Base-by-base conservation (phyloP, 352 stramenopile genomes). In the Plasmopara viticola region DNA sequence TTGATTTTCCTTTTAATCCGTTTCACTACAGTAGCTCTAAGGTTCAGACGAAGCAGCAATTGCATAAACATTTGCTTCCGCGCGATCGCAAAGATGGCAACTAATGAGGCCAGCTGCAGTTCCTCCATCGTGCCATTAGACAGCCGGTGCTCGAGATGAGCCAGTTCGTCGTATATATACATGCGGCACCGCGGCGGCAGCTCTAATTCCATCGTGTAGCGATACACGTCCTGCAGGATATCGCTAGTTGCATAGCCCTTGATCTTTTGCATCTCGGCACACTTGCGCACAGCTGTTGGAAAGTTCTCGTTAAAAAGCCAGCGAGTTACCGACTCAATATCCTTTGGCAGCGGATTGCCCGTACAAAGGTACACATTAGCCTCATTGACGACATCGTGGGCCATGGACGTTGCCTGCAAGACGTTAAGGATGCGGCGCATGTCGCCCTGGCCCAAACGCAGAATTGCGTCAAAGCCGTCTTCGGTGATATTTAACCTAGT, bases 341-440 rank as follows among this genome's bases (percentile, higher is more conserved):
- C 86, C 29, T 64, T 74, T 0, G 88, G 89, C 39, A 96, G 68
- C 17, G 90, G 88, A 54, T 94, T 94, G 39, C 91, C 91, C 34
- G 91, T 95, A 47, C 85, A 94, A 56, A 94, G 48, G 66, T 97
- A 97, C 50, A 97, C 83, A 52, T 87, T 89, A 14, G 84, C 62
- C 53, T 96, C 84, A 49, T 91, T 74, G 13, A 97, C 78, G 1
- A 80, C 66, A 41, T 92, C 80, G 53, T 90, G 83, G n/a, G 89
- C 89, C 87, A 98, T 96, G 44, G 85, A 86, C 13, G 92, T 95
- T 5, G 86, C 84, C 47, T 98, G 94, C 43, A 98, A 65, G 44
- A 98, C 92, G 72, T 98, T 98, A 42, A 98, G 74, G 31, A 98
- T 94, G 35, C 90, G 84, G 31, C 94, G 84, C 94, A 98, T 97